A percentile compares a stretch with the other conserved stretches of the same genome.
These are phyloP conservation scores for Bipolaris oryzae DNA, from an alignment of 2,329 filamentous ascomycete species.

Conservation along the genomic window DNA sequence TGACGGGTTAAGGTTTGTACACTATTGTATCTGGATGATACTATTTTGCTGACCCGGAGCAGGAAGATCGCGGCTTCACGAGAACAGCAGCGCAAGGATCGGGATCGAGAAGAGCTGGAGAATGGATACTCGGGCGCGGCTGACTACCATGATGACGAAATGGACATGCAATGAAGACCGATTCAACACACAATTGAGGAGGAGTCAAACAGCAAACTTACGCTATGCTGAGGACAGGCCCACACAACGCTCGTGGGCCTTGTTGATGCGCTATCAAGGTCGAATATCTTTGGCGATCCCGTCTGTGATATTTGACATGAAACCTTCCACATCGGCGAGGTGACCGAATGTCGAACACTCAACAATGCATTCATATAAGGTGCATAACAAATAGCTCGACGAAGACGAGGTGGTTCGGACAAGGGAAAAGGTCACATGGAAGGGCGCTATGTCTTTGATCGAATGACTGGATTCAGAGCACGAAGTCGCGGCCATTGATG, in stretches of 20 bases:
- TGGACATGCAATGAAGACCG: conserved; percentile 44
- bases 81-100: conserved; percentile 77
- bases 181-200: background rate
- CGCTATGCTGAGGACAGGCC: background rate
- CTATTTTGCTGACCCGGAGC: conserved; percentile 15
- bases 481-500: background rate
- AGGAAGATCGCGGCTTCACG: conserved; percentile 81
- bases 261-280: background rate
- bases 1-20: conserved; percentile 71
- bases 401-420: background rate
- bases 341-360: background rate
- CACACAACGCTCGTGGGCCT: background rate
- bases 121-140: conserved; percentile 60
- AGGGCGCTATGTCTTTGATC: background rate
- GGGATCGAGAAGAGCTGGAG: conserved; percentile 71
- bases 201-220: background rate
- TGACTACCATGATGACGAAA: conserved; percentile 64
- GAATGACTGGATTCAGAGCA: background rate
- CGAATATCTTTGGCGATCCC: background rate
- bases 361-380: background rate
- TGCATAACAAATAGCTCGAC: background rate
- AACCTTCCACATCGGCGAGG: background rate
- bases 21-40: too few species aligned
- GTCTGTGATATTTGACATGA: background rate
- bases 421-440: background rate